phyloP scores from a whole-genome alignment of 2,329 filamentous ascomycete species.

The Diaporthe vaccinii region DNA sequence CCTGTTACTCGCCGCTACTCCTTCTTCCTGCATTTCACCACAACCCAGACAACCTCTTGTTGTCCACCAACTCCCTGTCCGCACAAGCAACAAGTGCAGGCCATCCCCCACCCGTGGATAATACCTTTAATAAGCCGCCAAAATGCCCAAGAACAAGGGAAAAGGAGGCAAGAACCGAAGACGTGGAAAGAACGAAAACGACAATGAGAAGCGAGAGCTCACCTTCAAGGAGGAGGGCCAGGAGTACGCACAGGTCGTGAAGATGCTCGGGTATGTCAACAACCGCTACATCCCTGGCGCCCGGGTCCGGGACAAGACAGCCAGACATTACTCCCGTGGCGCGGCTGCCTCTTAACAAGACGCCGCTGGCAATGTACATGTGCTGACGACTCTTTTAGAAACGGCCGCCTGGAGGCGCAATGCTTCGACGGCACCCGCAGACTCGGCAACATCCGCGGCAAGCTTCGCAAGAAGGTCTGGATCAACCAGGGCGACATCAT shows the following conservation, averaged over 20 bases:
- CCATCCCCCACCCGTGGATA: slow-evolving; percentile 51
- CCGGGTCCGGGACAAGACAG: neutral
- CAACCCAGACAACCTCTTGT: neutral
- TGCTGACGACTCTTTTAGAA: slow-evolving; percentile 52
- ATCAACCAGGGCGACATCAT: slow-evolving; percentile 99
- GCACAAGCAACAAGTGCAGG: slow-evolving; percentile 67
- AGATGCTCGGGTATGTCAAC: slow-evolving; percentile 80
- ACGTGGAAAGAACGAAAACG: slow-evolving; percentile 79
- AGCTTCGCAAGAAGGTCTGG: slow-evolving; percentile 99
- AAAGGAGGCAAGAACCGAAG: slow-evolving; percentile 43
- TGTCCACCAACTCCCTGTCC: slow-evolving; percentile 57
- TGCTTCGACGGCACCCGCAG: slow-evolving; percentile 96
- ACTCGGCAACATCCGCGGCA: slow-evolving; percentile 80
- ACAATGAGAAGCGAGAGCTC: slow-evolving; percentile 86
- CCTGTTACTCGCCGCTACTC: slow-evolving; percentile 33
- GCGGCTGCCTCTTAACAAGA: neutral
- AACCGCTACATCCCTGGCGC: neutral
- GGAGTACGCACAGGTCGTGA: slow-evolving; percentile 79
- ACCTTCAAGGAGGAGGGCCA: slow-evolving; percentile 87
- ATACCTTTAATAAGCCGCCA: slow-evolving; percentile 7
- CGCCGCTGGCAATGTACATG: neutral
- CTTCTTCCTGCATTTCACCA: slow-evolving; percentile 16
- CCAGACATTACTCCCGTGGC: neutral
- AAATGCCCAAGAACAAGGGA: slow-evolving; percentile 43
- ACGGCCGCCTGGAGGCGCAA: slow-evolving; percentile 90